Percentiles rank a stretch among this genome's conserved stretches.
These are phyloP conservation scores for Nasturtium officinale DNA, from an alignment of 345 rosid genomes.

Conservation along the genomic window DNA sequence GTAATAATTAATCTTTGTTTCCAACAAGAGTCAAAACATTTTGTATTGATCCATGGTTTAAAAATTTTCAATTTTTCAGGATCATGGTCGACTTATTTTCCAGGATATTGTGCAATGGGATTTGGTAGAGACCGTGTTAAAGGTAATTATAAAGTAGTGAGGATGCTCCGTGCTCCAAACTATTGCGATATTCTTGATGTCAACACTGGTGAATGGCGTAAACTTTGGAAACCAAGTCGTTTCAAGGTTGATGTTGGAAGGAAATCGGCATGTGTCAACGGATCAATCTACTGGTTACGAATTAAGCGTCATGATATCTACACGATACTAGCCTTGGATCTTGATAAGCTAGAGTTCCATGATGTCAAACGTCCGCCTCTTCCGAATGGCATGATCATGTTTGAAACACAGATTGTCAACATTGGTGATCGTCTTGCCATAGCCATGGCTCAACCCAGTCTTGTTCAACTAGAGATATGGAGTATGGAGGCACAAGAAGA, in stretches of 20 bases:
- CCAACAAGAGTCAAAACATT: not conserved
- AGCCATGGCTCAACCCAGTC: not conserved
- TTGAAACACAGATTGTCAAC: constrained; percentile 19
- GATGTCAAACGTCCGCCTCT: not conserved
- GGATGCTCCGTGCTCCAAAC: not conserved
- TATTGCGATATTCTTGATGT: constrained; percentile 21
- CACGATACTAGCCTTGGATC: constrained; percentile 14
- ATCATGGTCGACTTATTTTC: constrained; percentile 17
- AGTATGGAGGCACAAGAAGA: not conserved
- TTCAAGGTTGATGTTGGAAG: constrained; percentile 1
- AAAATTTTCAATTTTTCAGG: constrained; percentile 1
- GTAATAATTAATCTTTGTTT: not conserved
- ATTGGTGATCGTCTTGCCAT: constrained; percentile 9
- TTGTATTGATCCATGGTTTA: not conserved
- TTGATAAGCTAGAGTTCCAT: constrained; percentile 1
- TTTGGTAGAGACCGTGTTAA: constrained; percentile 1
- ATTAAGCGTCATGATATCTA: not conserved
- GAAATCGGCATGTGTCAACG: not conserved
- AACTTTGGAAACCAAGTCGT: constrained; percentile 1
- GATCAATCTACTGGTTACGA: constrained; percentile 15
- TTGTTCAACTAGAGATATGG: constrained; percentile 17
- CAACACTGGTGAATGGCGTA: constrained; percentile 17
- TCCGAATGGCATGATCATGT: not conserved
- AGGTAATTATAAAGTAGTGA: not conserved
- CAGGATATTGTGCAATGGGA: constrained; percentile 6